phyloP scores from a whole-genome alignment of 192 early-diverging fungal genomes.

The Umbelopsis vinacea region DNA sequence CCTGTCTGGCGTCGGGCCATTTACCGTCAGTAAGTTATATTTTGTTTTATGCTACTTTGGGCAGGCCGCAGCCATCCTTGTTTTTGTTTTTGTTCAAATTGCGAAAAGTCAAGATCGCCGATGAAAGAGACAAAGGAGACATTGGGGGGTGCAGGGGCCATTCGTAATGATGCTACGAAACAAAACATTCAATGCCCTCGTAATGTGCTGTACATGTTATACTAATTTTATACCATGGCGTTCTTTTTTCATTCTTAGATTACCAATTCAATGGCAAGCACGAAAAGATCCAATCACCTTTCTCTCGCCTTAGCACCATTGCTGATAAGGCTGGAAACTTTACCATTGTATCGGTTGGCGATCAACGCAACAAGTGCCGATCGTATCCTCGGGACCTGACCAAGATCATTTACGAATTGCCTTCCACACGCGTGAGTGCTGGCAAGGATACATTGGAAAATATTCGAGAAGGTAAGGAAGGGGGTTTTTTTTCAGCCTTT shows the following conservation, averaged over 20 bases:
- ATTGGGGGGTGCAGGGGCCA: background rate
- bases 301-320: constrained; percentile 30
- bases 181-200: too few relatives aligned
- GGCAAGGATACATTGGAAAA: constrained; percentile 49
- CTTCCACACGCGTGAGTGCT: constrained; percentile 41
- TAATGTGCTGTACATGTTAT: too few relatives aligned
- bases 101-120: background rate
- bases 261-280: constrained; percentile 40
- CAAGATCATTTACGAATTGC: constrained; percentile 45
- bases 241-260: constrained; percentile 14
- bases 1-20: constrained; percentile 37
- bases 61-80: too few relatives aligned
- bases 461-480: constrained; percentile 42
- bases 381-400: constrained; percentile 42
- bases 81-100: too few relatives aligned
- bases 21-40: constrained; percentile 36
- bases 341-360: constrained; percentile 49
- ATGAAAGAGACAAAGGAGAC: background rate
- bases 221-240: too few relatives aligned
- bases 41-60: background rate
- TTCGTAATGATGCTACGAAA: too few relatives aligned
- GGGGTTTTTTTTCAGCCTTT: background rate
- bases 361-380: constrained; percentile 47
- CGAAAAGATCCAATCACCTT: constrained; percentile 30
- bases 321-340: constrained; percentile 54